Conservation (phyloP, 345 rosid genomes). For the Luvunga scandens region DNA sequence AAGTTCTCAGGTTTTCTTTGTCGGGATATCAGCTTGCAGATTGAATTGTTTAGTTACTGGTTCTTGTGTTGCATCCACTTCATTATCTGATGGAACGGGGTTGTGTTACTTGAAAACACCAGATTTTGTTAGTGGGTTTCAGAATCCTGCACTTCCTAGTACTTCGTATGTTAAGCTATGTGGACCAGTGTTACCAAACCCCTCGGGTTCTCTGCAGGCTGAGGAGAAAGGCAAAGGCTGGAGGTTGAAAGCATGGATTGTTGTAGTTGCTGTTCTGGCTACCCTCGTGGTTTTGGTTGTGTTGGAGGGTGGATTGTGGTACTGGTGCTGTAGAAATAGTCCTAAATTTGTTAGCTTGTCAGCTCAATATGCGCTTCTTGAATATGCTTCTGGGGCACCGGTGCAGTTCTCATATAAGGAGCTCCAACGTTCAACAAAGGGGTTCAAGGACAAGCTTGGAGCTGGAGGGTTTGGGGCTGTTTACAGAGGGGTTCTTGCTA, state of each 20-base stretch:
- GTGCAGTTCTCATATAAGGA: constrained; percentile 51
- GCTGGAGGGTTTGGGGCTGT: constrained; percentile 60
- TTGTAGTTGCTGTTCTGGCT: constrained; percentile 34
- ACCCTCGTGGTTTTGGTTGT: constrained; percentile 42
- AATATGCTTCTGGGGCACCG: constrained; percentile 67
- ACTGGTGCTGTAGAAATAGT: constrained; percentile 52
- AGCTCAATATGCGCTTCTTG: constrained; percentile 54
- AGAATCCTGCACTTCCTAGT: constrained; percentile 55
- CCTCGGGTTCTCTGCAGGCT: not conserved
- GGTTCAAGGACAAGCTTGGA: constrained; percentile 53
- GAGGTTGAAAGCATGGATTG: constrained; percentile 29
- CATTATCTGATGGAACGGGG: constrained; percentile 60
- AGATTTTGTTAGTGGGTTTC: constrained; percentile 49
- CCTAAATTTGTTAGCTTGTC: constrained; percentile 40
- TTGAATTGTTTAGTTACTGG: constrained; percentile 43
- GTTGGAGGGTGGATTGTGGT: constrained; percentile 53
- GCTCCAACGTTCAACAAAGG: constrained; percentile 39
- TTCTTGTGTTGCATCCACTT: constrained; percentile 55
- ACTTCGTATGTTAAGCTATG: constrained; percentile 66
- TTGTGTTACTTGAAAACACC: constrained; percentile 44
- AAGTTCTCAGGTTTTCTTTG: constrained; percentile 34
- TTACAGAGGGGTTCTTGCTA: constrained; percentile 45
- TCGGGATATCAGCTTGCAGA: constrained; percentile 53
- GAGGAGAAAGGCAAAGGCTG: constrained; percentile 13
- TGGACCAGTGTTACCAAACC: constrained; percentile 41